Percentiles rank a stretch among this genome's conserved stretches.
Conservation (phyloP, 2,329 filamentous ascomycete species). For the Exophiala oligosperma region DNA sequence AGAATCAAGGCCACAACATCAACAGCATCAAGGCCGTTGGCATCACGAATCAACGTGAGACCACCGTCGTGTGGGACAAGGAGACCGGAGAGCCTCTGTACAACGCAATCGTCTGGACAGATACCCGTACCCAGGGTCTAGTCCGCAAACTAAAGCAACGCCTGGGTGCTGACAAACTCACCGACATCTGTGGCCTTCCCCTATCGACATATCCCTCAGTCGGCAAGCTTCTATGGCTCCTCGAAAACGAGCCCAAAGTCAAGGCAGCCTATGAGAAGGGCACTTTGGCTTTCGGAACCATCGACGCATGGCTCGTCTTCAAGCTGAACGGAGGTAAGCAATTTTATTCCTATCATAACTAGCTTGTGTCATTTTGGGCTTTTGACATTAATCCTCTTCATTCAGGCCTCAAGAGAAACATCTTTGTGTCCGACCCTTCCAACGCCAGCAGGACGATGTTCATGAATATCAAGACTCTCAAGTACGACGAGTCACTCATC, state of each 20-base stretch:
- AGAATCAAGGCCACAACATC: slow-evolving; percentile 65
- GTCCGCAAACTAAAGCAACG: slow-evolving; percentile 74
- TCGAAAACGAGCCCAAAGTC: slow-evolving; percentile 70
- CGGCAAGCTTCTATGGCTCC: slow-evolving; percentile 80
- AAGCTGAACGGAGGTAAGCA: slow-evolving; percentile 67
- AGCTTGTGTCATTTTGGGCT: too few relatives aligned
- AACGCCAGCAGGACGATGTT: slow-evolving; percentile 94
- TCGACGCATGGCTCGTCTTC: slow-evolving; percentile 87
- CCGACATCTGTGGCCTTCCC: slow-evolving; percentile 73
- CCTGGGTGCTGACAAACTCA: slow-evolving; percentile 67
- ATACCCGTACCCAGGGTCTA: slow-evolving; percentile 74
- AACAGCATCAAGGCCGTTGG: slow-evolving; percentile 74
- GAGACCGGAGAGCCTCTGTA: slow-evolving; percentile 76
- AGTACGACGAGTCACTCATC: slow-evolving; percentile 77
- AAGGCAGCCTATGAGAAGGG: slow-evolving; percentile 73
- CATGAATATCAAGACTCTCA: slow-evolving; percentile 78
- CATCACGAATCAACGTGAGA: slow-evolving; percentile 90
- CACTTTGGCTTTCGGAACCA: slow-evolving; percentile 78
- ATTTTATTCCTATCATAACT: too few relatives aligned
- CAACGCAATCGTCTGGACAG: slow-evolving; percentile 88
- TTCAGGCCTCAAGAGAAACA: slow-evolving; percentile 52
- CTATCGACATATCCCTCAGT: slow-evolving; percentile 87
- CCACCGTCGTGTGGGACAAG: slow-evolving; percentile 80
- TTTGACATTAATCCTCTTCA: too few relatives aligned
- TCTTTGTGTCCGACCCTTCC: slow-evolving; percentile 81